These are phyloP conservation scores for Mikania micrantha DNA, from an alignment of 129 eudicot genomes.

Conservation along the genomic window DNA sequence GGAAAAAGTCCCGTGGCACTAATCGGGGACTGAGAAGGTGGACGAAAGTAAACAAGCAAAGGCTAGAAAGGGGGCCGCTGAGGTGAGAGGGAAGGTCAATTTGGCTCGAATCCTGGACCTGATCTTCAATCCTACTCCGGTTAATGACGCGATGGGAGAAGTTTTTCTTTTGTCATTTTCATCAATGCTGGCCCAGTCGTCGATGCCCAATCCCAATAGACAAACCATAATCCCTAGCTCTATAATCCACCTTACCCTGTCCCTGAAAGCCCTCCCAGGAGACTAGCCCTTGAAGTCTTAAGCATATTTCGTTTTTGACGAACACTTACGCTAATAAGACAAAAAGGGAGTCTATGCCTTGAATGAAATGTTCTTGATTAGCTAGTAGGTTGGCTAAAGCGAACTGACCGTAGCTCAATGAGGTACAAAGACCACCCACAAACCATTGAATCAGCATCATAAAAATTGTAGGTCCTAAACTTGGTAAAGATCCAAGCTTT, in stretches of 20 bases:
- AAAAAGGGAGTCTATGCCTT: neutral
- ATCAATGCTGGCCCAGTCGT: conserved; percentile 4
- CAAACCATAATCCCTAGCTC: neutral
- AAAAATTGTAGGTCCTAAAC: too few species aligned
- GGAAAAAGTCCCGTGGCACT: neutral
- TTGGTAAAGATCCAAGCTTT: too few species aligned
- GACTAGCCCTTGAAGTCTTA: neutral
- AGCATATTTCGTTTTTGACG: neutral
- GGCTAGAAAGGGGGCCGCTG: neutral
- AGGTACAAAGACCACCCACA: too few species aligned
- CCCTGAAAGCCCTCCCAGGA: neutral
- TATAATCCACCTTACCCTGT: neutral
- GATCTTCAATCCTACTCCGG: conserved; percentile 11
- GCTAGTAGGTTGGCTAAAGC: too few species aligned
- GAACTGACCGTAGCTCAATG: too few species aligned
- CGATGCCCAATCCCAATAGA: neutral
- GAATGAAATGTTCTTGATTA: too few species aligned
- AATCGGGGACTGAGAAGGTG: neutral
- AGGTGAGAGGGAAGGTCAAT: too few species aligned
- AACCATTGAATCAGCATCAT: too few species aligned
- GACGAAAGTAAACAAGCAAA: neutral
- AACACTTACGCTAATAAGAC: neutral
- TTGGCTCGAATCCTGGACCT: conserved; percentile 13
- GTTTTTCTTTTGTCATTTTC: conserved; percentile 12
- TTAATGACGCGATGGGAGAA: conserved; percentile 15